Evolutionary conservation across 805 yeast genomes (phyloP).

Genomic region (Torulaspora gathmanii): DNA sequence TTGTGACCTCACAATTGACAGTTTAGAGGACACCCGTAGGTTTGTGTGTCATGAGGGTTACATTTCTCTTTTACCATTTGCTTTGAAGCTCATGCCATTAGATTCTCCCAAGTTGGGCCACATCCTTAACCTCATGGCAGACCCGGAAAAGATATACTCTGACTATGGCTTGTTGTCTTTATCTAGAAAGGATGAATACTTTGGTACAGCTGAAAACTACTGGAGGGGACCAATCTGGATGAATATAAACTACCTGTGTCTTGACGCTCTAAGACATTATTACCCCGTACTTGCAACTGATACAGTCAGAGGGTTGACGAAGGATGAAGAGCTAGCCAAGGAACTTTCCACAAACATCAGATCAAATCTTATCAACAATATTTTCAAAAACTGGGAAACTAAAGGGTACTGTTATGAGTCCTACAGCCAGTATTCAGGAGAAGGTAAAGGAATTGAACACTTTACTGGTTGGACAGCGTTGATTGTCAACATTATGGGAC

Average conservation of each 20-base stretch:
- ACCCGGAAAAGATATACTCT: slow-evolving; percentile 73
- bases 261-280: slow-evolving; percentile 67
- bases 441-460: slow-evolving; percentile 76
- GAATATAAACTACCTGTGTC: slow-evolving; percentile 76
- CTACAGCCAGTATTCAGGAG: slow-evolving; percentile 73
- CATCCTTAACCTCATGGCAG: slow-evolving; percentile 53
- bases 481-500: slow-evolving; percentile 67
- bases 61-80: slow-evolving; percentile 78
- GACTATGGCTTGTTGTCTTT: slow-evolving; percentile 77
- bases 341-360: slow-evolving; percentile 57
- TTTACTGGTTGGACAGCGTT: slow-evolving; percentile 94
- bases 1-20: slow-evolving; percentile 80
- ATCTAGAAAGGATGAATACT: slow-evolving; percentile 58
- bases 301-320: slow-evolving; percentile 24
- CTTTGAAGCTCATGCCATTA: slow-evolving; percentile 57
- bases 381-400: slow-evolving; percentile 59
- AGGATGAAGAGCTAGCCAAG: slow-evolving; percentile 35
- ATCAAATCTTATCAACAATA: slow-evolving; percentile 60
- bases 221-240: slow-evolving; percentile 97
- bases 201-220: slow-evolving; percentile 80
- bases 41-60: slow-evolving; percentile 89
- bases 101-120: slow-evolving; percentile 45
- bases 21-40: slow-evolving; percentile 49
- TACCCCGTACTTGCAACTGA: slow-evolving; percentile 25
- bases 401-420: slow-evolving; percentile 91